Base-by-base conservation (phyloP, 2,329 filamentous ascomycete species). In the Penicillium hordei region DNA sequence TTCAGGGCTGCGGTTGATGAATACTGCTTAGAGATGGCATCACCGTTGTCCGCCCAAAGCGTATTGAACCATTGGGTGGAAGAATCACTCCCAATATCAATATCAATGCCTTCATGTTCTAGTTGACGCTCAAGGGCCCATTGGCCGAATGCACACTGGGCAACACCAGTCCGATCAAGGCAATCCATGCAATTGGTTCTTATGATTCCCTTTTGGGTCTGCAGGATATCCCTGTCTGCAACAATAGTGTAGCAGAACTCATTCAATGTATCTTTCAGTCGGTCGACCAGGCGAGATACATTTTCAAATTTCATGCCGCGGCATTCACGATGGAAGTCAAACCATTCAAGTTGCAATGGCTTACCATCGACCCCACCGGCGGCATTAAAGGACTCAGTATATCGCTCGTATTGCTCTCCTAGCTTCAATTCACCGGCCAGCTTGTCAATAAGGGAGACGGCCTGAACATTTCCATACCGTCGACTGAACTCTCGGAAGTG, bases 131-230 rank as follows among this genome's bases (percentile, higher is more conserved):
- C 91, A 2, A 99, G 81, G 63, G 91, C 89, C 69, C 89, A 86
- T 68, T 91, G 90, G 5, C 86, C 94, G 71, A 93, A 93, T 0
- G 92, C 94, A 69, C 91, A 96, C 75, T 97, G 93, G 40, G 93
- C 92, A 23, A 99, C 93, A 65, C 97, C 97, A 2, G 94, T 99
- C 23, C 94, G 86, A 72, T 99, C 94, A 10, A 99, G 79, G 67
- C 94, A 99, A 70, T 99, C 94, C 94, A 99, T 97, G 74, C 94
- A 99, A 70, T 99, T 99, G 1, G 92, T 97, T 55, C 94, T 84
- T n/a, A 97, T 73, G 7, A 96, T 85, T 1, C 93, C 93, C 27
- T 78, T 81, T 71, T 97, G 93, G 46, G 71, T 73, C 34, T 75
- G 73, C 21, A 75, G 57, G 3, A 78, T 61, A 23, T 73, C 70